These are phyloP conservation scores for Candida dubliniensis DNA, from an alignment of 1,139 yeast species.

Conservation along the genomic window DNA sequence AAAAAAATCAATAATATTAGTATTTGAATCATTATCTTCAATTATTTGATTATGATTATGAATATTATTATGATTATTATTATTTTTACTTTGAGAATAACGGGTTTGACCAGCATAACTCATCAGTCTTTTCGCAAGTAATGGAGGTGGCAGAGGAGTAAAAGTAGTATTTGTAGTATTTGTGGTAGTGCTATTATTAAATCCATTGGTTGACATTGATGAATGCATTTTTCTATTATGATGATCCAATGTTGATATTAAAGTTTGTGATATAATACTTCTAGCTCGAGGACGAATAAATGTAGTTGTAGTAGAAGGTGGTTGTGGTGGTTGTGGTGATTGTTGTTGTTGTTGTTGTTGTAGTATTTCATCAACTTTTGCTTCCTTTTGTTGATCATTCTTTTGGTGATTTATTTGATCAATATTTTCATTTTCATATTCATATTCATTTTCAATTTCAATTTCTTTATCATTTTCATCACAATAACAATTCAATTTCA, in stretches of 20 bases:
- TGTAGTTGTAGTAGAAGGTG: background rate
- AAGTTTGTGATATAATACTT: constrained; percentile 25
- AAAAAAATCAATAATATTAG: constrained; percentile 28
- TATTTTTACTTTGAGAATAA: constrained; percentile 5
- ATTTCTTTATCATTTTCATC: constrained; percentile 10
- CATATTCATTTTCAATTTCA: constrained; percentile 4
- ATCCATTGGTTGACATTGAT: background rate
- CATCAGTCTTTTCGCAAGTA: constrained; percentile 10
- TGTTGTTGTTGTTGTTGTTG: constrained; percentile 2
- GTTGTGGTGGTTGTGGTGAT: background rate
- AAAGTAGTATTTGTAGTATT: background rate
- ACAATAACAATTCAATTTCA: constrained; percentile 28
- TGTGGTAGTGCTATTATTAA: background rate
- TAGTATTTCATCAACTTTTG: no score
- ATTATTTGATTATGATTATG: no score
- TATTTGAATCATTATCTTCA: constrained; percentile 3
- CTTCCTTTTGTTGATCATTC: background rate
- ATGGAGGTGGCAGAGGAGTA: background rate
- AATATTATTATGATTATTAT: no score
- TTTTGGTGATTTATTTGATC: background rate
- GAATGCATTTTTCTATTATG: constrained; percentile 3
- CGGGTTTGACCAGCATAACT: constrained; percentile 16
- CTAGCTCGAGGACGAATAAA: constrained; percentile 21
- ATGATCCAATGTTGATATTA: constrained; percentile 21
- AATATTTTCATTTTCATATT: constrained; percentile 3